phyloP scores from a whole-genome alignment of 352 stramenopile genomes.

The Phytophthora hibernalis region DNA sequence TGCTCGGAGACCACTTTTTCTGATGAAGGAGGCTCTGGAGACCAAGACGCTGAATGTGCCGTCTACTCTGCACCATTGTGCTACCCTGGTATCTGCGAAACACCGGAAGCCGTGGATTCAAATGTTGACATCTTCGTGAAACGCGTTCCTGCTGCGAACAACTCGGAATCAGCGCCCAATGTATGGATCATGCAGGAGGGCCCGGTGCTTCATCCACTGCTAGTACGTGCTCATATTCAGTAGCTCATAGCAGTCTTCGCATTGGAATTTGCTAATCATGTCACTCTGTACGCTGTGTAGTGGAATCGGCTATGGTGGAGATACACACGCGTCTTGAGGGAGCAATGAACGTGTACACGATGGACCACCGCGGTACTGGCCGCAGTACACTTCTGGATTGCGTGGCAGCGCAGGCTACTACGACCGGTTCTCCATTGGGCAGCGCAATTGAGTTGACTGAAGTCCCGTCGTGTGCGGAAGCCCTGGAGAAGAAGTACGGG shows the following conservation, averaged over 20 bases:
- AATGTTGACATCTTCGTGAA: too few relatives aligned
- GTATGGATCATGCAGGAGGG: constrained; percentile 58
- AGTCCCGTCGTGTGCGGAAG: constrained; percentile 44
- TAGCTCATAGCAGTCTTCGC: too few relatives aligned
- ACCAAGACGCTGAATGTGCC: too few relatives aligned
- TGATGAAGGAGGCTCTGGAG: constrained; percentile 32
- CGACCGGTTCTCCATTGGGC: too few relatives aligned
- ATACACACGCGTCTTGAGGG: constrained; percentile 2
- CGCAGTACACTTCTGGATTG: too few relatives aligned
- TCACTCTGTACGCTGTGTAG: constrained; percentile 18
- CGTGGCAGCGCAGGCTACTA: too few relatives aligned
- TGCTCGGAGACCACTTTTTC: constrained; percentile 41
- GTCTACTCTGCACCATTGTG: too few relatives aligned
- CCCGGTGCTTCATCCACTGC: constrained; percentile 45
- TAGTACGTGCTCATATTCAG: constrained; percentile 44
- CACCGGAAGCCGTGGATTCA: too few relatives aligned
- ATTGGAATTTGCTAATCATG: background rate
- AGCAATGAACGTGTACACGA: constrained; percentile 55
- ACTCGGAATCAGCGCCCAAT: constrained; percentile 35
- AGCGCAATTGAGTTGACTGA: constrained; percentile 29
- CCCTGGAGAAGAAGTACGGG: constrained; percentile 45
- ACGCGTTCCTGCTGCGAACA: constrained; percentile 29
- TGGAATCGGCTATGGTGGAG: constrained; percentile 39
- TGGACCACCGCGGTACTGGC: constrained; percentile 57
- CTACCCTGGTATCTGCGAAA: too few relatives aligned